Conservation (phyloP, 2,329 filamentous ascomycete genomes). For the Calonectria fujianensis region DNA sequence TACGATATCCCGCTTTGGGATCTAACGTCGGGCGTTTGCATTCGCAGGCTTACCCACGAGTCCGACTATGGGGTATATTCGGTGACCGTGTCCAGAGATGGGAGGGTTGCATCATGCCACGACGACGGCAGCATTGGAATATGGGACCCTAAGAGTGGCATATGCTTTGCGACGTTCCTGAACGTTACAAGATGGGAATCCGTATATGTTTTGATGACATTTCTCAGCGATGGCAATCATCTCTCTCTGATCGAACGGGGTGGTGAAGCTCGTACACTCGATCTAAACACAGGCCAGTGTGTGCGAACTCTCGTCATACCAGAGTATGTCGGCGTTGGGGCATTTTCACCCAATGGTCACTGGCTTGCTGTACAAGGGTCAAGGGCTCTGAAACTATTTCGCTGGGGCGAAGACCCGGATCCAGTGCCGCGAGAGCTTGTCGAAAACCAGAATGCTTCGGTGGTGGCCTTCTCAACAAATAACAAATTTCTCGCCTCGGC, state of each 20-base stretch:
- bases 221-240: background rate
- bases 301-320: background rate
- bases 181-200: constrained; percentile 7
- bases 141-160: constrained; percentile 13
- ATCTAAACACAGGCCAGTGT: constrained; percentile 14
- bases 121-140: constrained; percentile 6
- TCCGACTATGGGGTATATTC: constrained; percentile 5
- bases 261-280: background rate
- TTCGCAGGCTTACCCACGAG: constrained; percentile 3
- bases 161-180: background rate
- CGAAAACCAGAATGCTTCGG: background rate
- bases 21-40: background rate
- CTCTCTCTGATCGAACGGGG: constrained; percentile 9
- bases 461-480: constrained; percentile 13
- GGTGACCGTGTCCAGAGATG: constrained; percentile 5
- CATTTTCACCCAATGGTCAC: constrained; percentile 4
- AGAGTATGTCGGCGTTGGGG: constrained; percentile 9
- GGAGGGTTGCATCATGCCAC: constrained; percentile 8
- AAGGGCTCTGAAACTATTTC: constrained; percentile 4
- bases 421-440: background rate
- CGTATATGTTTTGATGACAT: background rate
- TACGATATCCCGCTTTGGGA: constrained; percentile 20
- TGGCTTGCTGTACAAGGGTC: constrained; percentile 1
- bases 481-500: constrained; percentile 5
- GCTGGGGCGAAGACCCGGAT: constrained; percentile 1